phyloP scores from a whole-genome alignment of 768 basidiomycete species.

The Boletus fagicola region DNA sequence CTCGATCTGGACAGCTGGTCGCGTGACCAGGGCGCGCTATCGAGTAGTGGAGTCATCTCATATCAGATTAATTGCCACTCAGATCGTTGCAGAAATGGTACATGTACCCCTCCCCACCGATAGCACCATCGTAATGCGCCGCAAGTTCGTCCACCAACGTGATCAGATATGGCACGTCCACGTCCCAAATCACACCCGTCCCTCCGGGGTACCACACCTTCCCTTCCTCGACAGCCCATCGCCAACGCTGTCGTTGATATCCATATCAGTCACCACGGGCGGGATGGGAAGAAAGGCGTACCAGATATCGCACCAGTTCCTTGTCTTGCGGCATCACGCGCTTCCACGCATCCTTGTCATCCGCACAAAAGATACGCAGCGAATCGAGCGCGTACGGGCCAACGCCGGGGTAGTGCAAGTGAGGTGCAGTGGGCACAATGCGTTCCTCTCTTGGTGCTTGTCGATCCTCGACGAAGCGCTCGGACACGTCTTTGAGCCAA shows the following conservation, averaged over 20 bases:
- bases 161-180: constrained; percentile 39
- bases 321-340: constrained; percentile 64
- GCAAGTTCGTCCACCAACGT: constrained; percentile 42
- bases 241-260: constrained; percentile 55
- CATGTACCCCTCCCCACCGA: constrained; percentile 28
- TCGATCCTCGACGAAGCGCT: constrained; percentile 46
- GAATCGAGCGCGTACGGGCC: constrained; percentile 75
- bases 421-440: constrained; percentile 39
- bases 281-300: constrained; percentile 34
- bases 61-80: too few relatives aligned
- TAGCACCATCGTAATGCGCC: constrained; percentile 21
- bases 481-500: constrained; percentile 55
- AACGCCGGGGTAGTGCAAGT: constrained; percentile 61
- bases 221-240: constrained; percentile 60
- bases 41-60: too few relatives aligned
- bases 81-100: constrained; percentile 27
- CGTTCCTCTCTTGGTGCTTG: constrained; percentile 21
- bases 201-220: constrained; percentile 48
- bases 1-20: too few relatives aligned
- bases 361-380: constrained; percentile 64
- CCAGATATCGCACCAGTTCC: constrained; percentile 65
- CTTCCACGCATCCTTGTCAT: constrained; percentile 52
- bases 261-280: neutral
- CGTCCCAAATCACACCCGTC: constrained; percentile 39
- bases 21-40: too few relatives aligned